Evolutionary conservation across 208 protist genomes (phyloP).

Genomic region (Leishmania lainsoni): DNA sequence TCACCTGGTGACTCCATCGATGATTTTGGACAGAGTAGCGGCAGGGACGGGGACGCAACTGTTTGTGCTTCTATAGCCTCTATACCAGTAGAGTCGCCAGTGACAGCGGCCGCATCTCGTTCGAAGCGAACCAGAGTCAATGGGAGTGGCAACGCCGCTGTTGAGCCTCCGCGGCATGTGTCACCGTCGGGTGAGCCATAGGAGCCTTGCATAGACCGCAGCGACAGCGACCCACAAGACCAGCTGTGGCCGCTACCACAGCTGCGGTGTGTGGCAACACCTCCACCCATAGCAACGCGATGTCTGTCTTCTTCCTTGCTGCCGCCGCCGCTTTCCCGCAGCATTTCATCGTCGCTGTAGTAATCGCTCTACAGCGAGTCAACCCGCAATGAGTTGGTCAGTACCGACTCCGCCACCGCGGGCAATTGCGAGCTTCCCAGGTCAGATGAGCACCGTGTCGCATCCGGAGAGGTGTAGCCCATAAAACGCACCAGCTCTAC

Average conservation of each 20-base stretch:
- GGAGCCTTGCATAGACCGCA: constrained; percentile 4
- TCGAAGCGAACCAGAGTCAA: not conserved
- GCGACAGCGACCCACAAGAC: not conserved
- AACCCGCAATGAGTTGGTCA: constrained; percentile 6
- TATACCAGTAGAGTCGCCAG: not conserved
- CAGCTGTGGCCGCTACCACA: not conserved
- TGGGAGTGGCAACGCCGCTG: not conserved
- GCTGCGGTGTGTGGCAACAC: not conserved
- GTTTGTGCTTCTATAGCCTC: not conserved
- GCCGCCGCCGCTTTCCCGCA: not conserved
- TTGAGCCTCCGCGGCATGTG: not conserved
- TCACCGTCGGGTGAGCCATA: constrained; percentile 11
- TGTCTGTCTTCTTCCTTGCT: not conserved
- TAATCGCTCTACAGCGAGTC: constrained; percentile 7
- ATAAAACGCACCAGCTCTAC: constrained; percentile 15
- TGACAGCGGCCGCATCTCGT: not conserved
- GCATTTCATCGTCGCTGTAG: not conserved
- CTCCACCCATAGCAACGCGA: not conserved
- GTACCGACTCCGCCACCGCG: not conserved
- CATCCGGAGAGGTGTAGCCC: constrained; percentile 14
- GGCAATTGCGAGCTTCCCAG: not conserved
- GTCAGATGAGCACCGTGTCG: constrained; percentile 1
- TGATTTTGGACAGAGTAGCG: not conserved
- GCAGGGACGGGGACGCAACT: not conserved
- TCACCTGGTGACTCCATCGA: not conserved